Conservation (phyloP, 2,329 filamentous ascomycete species). For the Stenocarpella maydis region DNA sequence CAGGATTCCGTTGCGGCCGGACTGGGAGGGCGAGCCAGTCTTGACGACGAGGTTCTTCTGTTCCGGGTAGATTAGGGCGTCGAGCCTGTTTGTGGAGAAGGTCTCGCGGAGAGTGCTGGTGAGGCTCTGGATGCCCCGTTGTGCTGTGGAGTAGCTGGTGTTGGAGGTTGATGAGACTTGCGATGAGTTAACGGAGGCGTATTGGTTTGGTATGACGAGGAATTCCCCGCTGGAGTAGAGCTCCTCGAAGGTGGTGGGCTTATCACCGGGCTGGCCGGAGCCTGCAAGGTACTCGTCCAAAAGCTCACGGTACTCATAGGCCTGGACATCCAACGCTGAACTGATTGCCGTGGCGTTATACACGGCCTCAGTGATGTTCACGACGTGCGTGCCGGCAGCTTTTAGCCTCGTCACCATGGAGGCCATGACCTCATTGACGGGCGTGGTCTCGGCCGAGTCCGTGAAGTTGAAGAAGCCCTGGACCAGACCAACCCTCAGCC, state of each 20-base stretch:
- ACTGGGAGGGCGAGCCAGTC: slow-evolving; percentile 63
- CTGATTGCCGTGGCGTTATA: slow-evolving; percentile 62
- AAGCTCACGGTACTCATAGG: slow-evolving; percentile 64
- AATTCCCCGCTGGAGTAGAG: slow-evolving; percentile 61
- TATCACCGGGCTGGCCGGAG: slow-evolving; percentile 50
- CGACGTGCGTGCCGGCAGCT: slow-evolving; percentile 56
- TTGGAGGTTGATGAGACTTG: slow-evolving; percentile 58
- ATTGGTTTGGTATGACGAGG: slow-evolving; percentile 67
- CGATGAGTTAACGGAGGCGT: slow-evolving; percentile 60
- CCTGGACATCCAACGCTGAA: slow-evolving; percentile 64
- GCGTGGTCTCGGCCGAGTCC: slow-evolving; percentile 58
- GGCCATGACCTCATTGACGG: slow-evolving; percentile 63
- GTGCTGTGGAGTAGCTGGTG: slow-evolving; percentile 55
- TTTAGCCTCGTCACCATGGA: slow-evolving; percentile 54
- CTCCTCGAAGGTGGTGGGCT: slow-evolving; percentile 55
- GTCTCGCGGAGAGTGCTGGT: slow-evolving; percentile 58
- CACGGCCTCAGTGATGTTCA: slow-evolving; percentile 56
- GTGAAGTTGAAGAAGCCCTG: slow-evolving; percentile 67
- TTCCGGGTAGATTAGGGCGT: slow-evolving; percentile 70
- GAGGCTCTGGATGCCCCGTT: slow-evolving; percentile 59
- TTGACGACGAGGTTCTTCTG: slow-evolving; percentile 70
- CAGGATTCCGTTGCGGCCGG: slow-evolving; percentile 60
- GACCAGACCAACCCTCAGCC: slow-evolving; percentile 45
- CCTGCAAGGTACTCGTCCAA: slow-evolving; percentile 64
- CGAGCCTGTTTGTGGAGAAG: slow-evolving; percentile 57